phyloP scores from a whole-genome alignment of 441 rosid species.

The Gossypium schwendimanii region DNA sequence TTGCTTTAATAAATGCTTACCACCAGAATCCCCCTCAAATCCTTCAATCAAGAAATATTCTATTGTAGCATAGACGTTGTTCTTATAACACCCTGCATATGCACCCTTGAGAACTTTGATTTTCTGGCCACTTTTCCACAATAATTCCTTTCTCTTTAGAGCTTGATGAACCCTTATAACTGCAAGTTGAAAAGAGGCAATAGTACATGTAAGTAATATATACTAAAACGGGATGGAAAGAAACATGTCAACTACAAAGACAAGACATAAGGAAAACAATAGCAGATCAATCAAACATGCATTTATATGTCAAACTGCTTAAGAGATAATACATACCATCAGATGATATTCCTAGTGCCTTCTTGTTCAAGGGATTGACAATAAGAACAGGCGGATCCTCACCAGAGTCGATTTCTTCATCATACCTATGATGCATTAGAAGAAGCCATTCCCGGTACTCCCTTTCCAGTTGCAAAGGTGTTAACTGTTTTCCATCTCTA shows the following conservation, averaged over 20 bases:
- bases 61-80: conserved; percentile 49
- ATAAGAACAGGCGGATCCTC: conserved; percentile 52
- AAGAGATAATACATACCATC: conserved; percentile 38
- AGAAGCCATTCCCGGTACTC: conserved; percentile 60
- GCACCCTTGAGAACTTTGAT: conserved; percentile 67
- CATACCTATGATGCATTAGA: conserved; percentile 53
- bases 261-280: not conserved
- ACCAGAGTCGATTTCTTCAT: conserved; percentile 45
- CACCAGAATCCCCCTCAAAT: conserved; percentile 5
- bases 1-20: not conserved
- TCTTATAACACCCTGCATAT: conserved; percentile 35
- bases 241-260: not conserved
- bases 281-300: not conserved
- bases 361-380: conserved; percentile 36
- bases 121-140: conserved; percentile 54
- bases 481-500: conserved; percentile 28
- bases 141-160: conserved; percentile 39
- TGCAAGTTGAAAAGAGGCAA: conserved; percentile 22
- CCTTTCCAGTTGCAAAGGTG: conserved; percentile 41
- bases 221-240: not conserved
- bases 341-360: conserved; percentile 44
- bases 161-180: conserved; percentile 55
- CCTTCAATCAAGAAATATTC: conserved; percentile 45
- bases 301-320: conserved; percentile 10
- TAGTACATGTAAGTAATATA: not conserved